Evolutionary conservation across 257 asterid species (phyloP).

Genomic region (Nemophila menziesii): DNA sequence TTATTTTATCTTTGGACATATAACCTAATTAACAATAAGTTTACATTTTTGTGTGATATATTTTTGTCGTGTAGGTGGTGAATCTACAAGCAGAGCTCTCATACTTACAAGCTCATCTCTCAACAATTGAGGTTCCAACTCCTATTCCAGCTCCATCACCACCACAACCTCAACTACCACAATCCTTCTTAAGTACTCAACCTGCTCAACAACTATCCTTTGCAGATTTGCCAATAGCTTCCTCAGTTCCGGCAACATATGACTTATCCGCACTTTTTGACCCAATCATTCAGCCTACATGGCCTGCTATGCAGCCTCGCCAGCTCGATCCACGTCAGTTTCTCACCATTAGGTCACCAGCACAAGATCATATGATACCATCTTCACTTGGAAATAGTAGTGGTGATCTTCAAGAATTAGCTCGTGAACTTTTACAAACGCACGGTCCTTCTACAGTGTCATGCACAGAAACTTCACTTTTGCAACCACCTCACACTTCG

Average conservation of each 20-base stretch:
- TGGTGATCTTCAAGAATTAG: conserved; percentile 81
- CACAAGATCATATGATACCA: not conserved
- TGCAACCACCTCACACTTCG: conserved; percentile 39
- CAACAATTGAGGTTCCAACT: conserved; percentile 63
- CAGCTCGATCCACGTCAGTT: conserved; percentile 30
- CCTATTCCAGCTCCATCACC: conserved; percentile 40
- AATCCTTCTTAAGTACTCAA: conserved; percentile 5
- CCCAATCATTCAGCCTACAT: conserved; percentile 36
- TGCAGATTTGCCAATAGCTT: conserved; percentile 37
- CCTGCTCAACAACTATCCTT: conserved; percentile 41
- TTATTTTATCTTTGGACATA: too few species aligned
- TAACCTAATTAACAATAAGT: too few species aligned
- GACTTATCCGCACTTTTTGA: conserved; percentile 64
- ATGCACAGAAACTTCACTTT: conserved; percentile 35
- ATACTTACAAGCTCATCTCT: conserved; percentile 67
- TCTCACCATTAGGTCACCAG: conserved; percentile 6
- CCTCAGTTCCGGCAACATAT: conserved; percentile 33
- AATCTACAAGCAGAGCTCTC: conserved; percentile 69
- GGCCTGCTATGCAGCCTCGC: conserved; percentile 37
- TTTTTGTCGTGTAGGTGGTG: conserved; percentile 45
- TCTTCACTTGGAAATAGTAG: conserved; percentile 13
- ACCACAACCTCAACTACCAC: conserved; percentile 20
- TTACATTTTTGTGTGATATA: too few species aligned
- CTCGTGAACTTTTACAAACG: conserved; percentile 58
- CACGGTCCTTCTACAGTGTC: conserved; percentile 38